A percentile compares a stretch with the other conserved stretches of the same genome.
These are phyloP conservation scores for Metarhizium sp. DNA, from an alignment of 2,329 filamentous ascomycete species.

Conservation along the genomic window DNA sequence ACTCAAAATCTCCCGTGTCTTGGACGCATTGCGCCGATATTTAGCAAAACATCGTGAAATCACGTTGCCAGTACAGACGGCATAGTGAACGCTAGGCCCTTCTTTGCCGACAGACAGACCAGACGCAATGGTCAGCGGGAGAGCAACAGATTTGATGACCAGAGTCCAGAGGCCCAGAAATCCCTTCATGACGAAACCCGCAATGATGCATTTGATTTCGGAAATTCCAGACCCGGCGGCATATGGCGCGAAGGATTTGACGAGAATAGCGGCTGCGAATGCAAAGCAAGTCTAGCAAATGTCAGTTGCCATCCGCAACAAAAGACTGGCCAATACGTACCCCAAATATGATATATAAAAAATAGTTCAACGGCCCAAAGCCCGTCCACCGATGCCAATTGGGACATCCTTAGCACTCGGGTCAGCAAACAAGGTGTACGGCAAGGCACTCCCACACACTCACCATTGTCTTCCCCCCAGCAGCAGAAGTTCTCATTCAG, in stretches of 20 bases:
- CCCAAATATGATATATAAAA: slow-evolving; percentile 80
- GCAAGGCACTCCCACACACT: slow-evolving; percentile 6
- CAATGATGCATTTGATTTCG: slow-evolving; percentile 99
- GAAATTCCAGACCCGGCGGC: slow-evolving; percentile 95
- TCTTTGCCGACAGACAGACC: slow-evolving; percentile 95
- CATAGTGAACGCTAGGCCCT: slow-evolving; percentile 97
- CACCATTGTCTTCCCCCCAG: slow-evolving; percentile 85
- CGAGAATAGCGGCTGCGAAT: slow-evolving; percentile 70
- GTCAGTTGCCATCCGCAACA: slow-evolving; percentile 6
- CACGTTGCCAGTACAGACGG: slow-evolving; percentile 94
- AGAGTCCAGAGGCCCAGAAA: slow-evolving; percentile 89
- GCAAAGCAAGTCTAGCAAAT: slow-evolving; percentile 60
- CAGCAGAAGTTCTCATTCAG: slow-evolving; percentile 97
- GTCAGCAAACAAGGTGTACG: slow-evolving; percentile 9
- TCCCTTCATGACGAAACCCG: slow-evolving; percentile 97
- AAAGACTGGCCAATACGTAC: slow-evolving; percentile 32
- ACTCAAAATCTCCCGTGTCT: slow-evolving; percentile 89
- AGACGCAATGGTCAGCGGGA: slow-evolving; percentile 88
- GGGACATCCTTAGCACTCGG: slow-evolving; percentile 52
- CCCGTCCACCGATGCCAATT: slow-evolving; percentile 88
- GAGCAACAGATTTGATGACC: slow-evolving; percentile 83
- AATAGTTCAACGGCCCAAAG: slow-evolving; percentile 69
- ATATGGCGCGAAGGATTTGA: slow-evolving; percentile 89
- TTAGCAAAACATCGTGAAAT: slow-evolving; percentile 89
- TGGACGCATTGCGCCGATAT: slow-evolving; percentile 83